phyloP scores from a whole-genome alignment of 768 basidiomycete species.

The Suillus plorans region DNA sequence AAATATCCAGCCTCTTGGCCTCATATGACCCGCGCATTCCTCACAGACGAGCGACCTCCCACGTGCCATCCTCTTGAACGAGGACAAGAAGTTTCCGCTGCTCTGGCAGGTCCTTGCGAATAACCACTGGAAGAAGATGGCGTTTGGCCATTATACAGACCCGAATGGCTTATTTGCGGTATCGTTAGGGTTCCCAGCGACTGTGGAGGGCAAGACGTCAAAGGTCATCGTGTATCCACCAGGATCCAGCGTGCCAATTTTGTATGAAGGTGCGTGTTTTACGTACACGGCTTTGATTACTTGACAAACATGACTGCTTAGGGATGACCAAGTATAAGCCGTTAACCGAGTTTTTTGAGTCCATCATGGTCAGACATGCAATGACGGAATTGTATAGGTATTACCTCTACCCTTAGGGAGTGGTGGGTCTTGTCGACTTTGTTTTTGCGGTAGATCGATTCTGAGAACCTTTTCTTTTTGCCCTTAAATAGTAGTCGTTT shows the following conservation, averaged over 20 bases:
- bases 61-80: conserved; percentile 69
- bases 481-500: too few species aligned
- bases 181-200: conserved; percentile 57
- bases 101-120: conserved; percentile 81
- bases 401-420: too few species aligned
- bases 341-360: conserved; percentile 70
- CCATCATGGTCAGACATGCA: too few species aligned
- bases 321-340: conserved; percentile 75
- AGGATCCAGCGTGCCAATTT: conserved; percentile 53
- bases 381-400: too few species aligned
- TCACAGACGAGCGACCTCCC: conserved; percentile 40
- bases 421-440: too few species aligned
- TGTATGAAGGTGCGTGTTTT: conserved; percentile 61
- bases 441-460: too few species aligned
- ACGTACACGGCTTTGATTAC: background rate
- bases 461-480: too few species aligned
- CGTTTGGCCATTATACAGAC: conserved; percentile 65
- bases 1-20: background rate
- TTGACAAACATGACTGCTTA: conserved; percentile 22
- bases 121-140: conserved; percentile 62
- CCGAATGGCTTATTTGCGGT: conserved; percentile 59
- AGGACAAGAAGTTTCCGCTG: conserved; percentile 73
- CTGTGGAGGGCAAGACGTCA: conserved; percentile 49
- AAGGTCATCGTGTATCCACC: conserved; percentile 73
- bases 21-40: background rate